Evolutionary conservation across 306 rosid species (phyloP).

Genomic region (Cicer arietinum): DNA sequence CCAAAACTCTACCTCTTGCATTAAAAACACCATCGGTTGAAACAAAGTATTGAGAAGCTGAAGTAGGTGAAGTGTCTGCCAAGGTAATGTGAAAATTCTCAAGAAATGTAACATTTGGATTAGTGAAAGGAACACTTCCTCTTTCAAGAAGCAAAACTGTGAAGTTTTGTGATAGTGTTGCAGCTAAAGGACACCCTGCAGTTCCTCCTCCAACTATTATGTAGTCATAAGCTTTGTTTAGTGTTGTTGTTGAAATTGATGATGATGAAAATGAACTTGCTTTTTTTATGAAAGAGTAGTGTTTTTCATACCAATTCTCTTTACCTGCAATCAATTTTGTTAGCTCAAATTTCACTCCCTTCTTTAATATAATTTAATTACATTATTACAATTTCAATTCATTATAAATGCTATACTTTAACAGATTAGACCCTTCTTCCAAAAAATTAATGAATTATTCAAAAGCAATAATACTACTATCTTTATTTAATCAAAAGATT

Average conservation of each 20-base stretch:
- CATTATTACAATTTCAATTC: not conserved
- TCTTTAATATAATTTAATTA: no score
- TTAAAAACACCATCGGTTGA: conserved; percentile 89
- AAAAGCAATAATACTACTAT: not conserved
- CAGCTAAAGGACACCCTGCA: conserved; percentile 92
- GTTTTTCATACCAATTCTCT: conserved; percentile 11
- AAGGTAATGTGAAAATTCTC: conserved; percentile 75
- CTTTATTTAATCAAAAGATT: not conserved
- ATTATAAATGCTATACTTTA: conserved; percentile 24
- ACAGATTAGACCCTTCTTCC: not conserved
- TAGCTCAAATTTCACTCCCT: not conserved
- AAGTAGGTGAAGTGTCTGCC: conserved; percentile 73
- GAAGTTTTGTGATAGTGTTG: conserved; percentile 80
- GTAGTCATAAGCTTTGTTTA: conserved; percentile 64
- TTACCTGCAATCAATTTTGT: conserved; percentile 43
- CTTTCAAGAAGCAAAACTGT: conserved; percentile 80
- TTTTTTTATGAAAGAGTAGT: conserved; percentile 70
- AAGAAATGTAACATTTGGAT: conserved; percentile 73
- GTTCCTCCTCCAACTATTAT: conserved; percentile 94
- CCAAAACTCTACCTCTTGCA: conserved; percentile 82
- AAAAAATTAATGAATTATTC: not conserved
- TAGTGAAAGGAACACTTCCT: conserved; percentile 86
- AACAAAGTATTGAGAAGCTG: conserved; percentile 79
- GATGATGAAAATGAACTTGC: conserved; percentile 82
- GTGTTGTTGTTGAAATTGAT: conserved; percentile 55